Evolutionary conservation across 2,329 filamentous ascomycete species (phyloP), one percentile per base, ranked within the genome.

Genomic region (Monilinia aucupariae): DNA sequence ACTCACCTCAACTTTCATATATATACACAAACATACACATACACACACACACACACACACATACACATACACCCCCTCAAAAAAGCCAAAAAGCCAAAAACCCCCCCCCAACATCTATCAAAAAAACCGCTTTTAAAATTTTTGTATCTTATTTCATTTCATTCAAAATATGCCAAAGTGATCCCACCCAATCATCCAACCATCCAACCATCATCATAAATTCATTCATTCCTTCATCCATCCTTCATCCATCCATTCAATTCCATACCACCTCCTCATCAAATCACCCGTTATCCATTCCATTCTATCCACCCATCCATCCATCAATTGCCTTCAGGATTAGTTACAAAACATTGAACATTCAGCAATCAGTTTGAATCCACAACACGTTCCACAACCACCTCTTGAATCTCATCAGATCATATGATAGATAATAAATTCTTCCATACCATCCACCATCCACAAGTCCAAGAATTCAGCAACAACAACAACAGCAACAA

Each of bases 121-220:
- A 39, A 30, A 30, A 30, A 15, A 39, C 37, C 13, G 37, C 37
- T 39, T 39, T 39, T 39, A 1, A 39, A 5, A 39, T 39, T 39
- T 39, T 39, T 39, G 37, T 39, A 2, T 39, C 37, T 39, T 13
- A 17, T 39, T 30, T 30, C 10, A 6, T 22, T 20, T 7, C 13
- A 49, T 49, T 30, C 27, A 27, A 30, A 30, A 49, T 17, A 27
- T 17, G 15, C 48, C 27, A 20, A 49, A 39, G 20, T 32, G 20
- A 51, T 22, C 43, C n/a, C 10, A 25, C n/a, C 43, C 27, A 30
- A 32, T n/a, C 22, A 48, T 48, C 45, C 45, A 37, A 7, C 49
- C 49, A 53, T 37, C 32, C 50, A 25, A 17, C 32, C 34, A 53
- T 53, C 41, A 56, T 56, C 53, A 47, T 56, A 56, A 56, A 56